These are phyloP conservation scores for Tetrahymena thermophila DNA, from an alignment of 73 alveolate species.

Conservation along the genomic window DNA sequence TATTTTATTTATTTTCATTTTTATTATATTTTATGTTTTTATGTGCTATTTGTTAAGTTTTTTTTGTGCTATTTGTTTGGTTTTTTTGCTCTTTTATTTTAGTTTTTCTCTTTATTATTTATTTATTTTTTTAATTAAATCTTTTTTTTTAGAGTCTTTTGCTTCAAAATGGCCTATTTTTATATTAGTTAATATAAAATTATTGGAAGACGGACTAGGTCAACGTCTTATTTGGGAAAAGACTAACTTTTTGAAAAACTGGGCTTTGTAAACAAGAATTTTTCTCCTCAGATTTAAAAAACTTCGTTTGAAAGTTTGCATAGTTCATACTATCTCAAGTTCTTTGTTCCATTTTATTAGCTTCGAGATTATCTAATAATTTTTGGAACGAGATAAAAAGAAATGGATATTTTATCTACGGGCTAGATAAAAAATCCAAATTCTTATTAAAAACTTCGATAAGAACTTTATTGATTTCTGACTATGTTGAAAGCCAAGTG, in stretches of 20 bases:
- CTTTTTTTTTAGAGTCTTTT: background rate
- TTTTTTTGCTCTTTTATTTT: background rate
- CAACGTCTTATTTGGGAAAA: conserved; percentile 2
- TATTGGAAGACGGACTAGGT: background rate
- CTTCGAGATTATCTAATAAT: background rate
- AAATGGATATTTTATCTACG: background rate
- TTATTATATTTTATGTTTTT: background rate
- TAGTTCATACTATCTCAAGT: background rate
- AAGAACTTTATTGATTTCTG: background rate
- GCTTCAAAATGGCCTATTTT: background rate
- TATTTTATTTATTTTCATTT: background rate
- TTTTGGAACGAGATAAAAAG: background rate
- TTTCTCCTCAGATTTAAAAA: background rate
- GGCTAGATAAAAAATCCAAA: background rate
- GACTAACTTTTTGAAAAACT: background rate
- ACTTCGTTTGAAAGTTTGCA: background rate
- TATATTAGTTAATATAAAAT: background rate
- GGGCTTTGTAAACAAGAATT: background rate
- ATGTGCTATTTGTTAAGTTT: background rate
- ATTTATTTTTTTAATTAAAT: background rate
- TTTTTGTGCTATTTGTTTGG: background rate
- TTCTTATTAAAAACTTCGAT: background rate
- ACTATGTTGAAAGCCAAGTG: background rate
- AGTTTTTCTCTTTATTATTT: background rate
- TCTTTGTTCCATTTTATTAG: background rate